A percentile compares a stretch with the other conserved stretches of the same genome.
Conservation (phyloP, 2,329 filamentous ascomycete genomes). For the Colletotrichum eremochloae region DNA sequence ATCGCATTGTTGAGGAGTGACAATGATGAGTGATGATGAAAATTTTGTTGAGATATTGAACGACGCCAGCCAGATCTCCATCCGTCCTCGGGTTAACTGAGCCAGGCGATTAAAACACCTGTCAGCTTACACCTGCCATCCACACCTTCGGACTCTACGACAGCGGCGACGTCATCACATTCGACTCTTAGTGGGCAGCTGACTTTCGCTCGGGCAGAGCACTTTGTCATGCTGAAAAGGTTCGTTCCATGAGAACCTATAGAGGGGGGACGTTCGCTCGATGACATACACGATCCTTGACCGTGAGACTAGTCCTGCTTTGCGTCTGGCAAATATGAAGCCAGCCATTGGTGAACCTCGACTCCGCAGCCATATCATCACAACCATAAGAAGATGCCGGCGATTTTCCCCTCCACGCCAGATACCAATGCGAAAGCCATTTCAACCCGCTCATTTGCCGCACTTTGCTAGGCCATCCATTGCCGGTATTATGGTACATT, state of each 20-base stretch:
- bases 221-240: neutral
- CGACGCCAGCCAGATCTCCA: neutral
- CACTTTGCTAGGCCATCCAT: neutral
- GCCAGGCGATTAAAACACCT: neutral
- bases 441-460: neutral
- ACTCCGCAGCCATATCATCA: slow-evolving; percentile 17
- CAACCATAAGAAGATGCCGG: slow-evolving; percentile 5
- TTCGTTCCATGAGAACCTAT: neutral
- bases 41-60: neutral
- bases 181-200: too few relatives aligned
- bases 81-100: neutral
- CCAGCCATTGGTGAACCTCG: slow-evolving; percentile 4
- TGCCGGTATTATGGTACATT: neutral
- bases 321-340: neutral
- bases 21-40: neutral
- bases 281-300: neutral
- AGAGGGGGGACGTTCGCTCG: neutral
- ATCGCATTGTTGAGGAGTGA: neutral
- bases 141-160: neutral
- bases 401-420: slow-evolving; percentile 3
- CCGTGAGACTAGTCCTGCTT: neutral
- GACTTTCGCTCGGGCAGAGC: neutral
- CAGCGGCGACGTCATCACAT: neutral
- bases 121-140: neutral
- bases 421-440: slow-evolving; percentile 16